Base-by-base conservation (phyloP, 2,329 filamentous ascomycete genomes). In the Aspergillus transmontanensis region DNA sequence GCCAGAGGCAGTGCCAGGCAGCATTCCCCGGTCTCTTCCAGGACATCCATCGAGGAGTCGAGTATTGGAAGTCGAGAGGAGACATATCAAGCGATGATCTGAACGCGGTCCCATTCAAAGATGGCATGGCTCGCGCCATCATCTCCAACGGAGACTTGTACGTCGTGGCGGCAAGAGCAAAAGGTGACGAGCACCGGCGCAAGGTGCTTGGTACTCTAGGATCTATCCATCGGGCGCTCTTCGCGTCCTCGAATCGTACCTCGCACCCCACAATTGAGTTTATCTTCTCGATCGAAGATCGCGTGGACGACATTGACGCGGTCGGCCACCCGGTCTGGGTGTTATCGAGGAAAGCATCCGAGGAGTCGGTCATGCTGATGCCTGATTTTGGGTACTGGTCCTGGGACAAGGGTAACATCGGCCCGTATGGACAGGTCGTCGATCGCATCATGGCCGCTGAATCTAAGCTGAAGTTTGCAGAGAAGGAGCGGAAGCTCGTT, bases 131-230 rank as follows among this genome's bases (percentile, higher is more conserved):
- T 6, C 59, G 54, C 41, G 59, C 54, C n/a, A 57, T 50, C 23
- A 58, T 61, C 41, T 32, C 23, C 30, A 57, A 61, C n/a, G 59
- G 59, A 39, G 59, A 61, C 9, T 23, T 61, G 12, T 51, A 61
- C 23, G 26, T 58, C 30, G 43, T 61, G 11, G 59, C 53, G 21
- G 32, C 32, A 12, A 46, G 41, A 46, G 12, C 59, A 26, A 57
- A 50, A 23, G 41, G 59, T 9, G 53, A 51, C 7, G 59, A 57
- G 21, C 59, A 61, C 30, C 41, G 53, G 16, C 59, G 43, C 51
- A 61, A 61, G 23, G 57, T 57, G 32, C 6, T 57, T 41, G 53
- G 34, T 30, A 57, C 53, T n/a, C 53, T 61, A 21, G 30, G 39
- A n/a, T 45, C 53, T 21, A 61, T 61, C 16, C 34, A 57, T 41